A percentile compares a stretch with the other conserved stretches of the same genome.
Conservation (phyloP, 2,329 filamentous ascomycete species). For the Phyllosticta paracitricarpa region DNA sequence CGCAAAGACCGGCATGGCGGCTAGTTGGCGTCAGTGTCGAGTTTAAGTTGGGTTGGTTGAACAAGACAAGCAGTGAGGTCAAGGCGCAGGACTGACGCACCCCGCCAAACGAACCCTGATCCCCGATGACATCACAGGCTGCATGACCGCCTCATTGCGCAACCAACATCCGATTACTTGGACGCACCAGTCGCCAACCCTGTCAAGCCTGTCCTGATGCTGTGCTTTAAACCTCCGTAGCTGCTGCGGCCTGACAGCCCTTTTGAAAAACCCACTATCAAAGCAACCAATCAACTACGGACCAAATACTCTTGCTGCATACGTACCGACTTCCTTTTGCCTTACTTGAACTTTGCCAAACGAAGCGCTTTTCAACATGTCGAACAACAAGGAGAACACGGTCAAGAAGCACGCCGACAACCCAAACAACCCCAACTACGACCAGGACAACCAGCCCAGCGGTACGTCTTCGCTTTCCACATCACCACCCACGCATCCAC, state of each 20-base stretch:
- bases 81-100: neutral
- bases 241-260: neutral
- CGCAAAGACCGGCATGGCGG: neutral
- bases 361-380: neutral
- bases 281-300: neutral
- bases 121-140: constrained; percentile 8
- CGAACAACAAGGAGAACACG: neutral
- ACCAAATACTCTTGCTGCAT: neutral
- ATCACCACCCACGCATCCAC: neutral
- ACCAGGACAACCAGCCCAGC: constrained; percentile 5
- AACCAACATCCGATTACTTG: neutral
- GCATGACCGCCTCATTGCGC: neutral
- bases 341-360: neutral
- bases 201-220: neutral
- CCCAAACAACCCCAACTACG: constrained; percentile 6
- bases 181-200: neutral
- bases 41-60: neutral
- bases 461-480: neutral
- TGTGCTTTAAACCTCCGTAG: neutral
- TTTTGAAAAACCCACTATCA: neutral
- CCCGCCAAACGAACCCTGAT: neutral
- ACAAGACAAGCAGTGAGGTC: neutral
- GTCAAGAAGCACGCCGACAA: neutral
- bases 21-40: neutral
- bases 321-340: neutral